These are phyloP conservation scores for Cladosporium sp. DNA, from an alignment of 2,329 filamentous ascomycete genomes.

Conservation along the genomic window DNA sequence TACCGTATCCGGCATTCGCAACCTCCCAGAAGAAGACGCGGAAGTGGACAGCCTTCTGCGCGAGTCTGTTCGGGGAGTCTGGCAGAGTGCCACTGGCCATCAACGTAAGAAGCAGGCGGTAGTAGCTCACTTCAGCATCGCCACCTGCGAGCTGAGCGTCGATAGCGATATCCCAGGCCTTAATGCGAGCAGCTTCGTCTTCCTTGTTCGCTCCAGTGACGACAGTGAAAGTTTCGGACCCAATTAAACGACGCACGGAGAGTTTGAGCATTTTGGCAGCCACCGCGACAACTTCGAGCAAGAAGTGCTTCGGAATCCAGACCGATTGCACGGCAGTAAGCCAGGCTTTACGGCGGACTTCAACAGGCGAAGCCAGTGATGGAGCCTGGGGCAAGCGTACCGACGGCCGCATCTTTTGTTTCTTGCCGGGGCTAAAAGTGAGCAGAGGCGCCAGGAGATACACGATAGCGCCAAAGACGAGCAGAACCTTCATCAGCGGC, in stretches of 20 bases:
- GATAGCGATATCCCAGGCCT: constrained; percentile 88
- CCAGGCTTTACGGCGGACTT: constrained; percentile 84
- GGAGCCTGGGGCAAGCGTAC: constrained; percentile 49
- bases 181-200: constrained; percentile 77
- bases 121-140: constrained; percentile 82
- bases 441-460: constrained; percentile 54
- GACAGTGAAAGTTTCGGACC: constrained; percentile 68
- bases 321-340: constrained; percentile 87
- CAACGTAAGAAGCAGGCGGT: constrained; percentile 75
- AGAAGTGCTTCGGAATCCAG: constrained; percentile 82
- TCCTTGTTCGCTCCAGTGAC: constrained; percentile 76
- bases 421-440: constrained; percentile 51
- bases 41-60: constrained; percentile 88
- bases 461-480: constrained; percentile 48
- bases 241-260: constrained; percentile 69
- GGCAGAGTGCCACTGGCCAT: constrained; percentile 84
- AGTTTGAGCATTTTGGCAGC: constrained; percentile 76
- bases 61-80: constrained; percentile 72
- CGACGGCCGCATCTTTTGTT: constrained; percentile 37
- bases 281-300: constrained; percentile 77
- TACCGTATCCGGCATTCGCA: constrained; percentile 58
- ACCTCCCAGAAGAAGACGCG: constrained; percentile 81
- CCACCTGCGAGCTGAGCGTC: constrained; percentile 90
- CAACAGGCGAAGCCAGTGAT: constrained; percentile 72
- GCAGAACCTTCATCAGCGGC: constrained; percentile 45